Percentiles rank a stretch among this genome's conserved stretches.
These are phyloP conservation scores for Coemansia sp. DNA, from an alignment of 192 early-diverging fungal genomes.

Conservation along the genomic window DNA sequence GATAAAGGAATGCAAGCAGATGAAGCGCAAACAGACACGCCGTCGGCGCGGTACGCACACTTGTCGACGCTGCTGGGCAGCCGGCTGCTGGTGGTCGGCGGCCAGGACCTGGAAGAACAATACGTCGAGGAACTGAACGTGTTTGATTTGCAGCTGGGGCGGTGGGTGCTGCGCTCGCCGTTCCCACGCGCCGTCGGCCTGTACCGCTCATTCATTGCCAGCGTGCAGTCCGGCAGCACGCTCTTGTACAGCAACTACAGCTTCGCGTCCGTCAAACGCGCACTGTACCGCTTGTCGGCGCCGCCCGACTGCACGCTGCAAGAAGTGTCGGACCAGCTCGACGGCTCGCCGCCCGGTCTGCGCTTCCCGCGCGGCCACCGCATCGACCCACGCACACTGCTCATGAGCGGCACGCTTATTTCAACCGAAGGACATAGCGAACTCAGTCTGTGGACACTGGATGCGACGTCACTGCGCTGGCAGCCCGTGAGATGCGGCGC, in stretches of 20 bases:
- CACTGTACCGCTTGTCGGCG: slow-evolving; percentile 67
- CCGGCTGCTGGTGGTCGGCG: slow-evolving; percentile 68
- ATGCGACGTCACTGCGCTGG: slow-evolving; percentile 63
- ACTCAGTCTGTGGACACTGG: slow-evolving; percentile 72
- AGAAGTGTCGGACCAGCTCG: slow-evolving; percentile 69
- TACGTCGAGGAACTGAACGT: slow-evolving; percentile 80
- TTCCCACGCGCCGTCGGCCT: slow-evolving; percentile 76
- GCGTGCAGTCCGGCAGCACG: slow-evolving; percentile 59
- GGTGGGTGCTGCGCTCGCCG: slow-evolving; percentile 65
- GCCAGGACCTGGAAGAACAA: slow-evolving; percentile 73
- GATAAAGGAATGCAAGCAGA: neutral
- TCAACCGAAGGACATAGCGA: slow-evolving; percentile 62
- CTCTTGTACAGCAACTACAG: slow-evolving; percentile 77
- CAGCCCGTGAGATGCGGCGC: slow-evolving; percentile 67
- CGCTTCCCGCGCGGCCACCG: slow-evolving; percentile 74
- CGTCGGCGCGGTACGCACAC: slow-evolving; percentile 76
- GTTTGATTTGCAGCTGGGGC: slow-evolving; percentile 66
- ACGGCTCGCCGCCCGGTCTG: slow-evolving; percentile 71
- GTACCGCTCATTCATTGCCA: slow-evolving; percentile 75
- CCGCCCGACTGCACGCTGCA: slow-evolving; percentile 60
- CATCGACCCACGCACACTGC: slow-evolving; percentile 65
- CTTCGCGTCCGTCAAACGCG: slow-evolving; percentile 70
- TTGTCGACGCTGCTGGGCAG: slow-evolving; percentile 66
- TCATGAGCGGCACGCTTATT: slow-evolving; percentile 73
- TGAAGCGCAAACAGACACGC: slow-evolving; percentile 6